These are phyloP conservation scores for Emmonsiellopsis sp. DNA, from an alignment of 2,329 filamentous ascomycete genomes.

Conservation along the genomic window DNA sequence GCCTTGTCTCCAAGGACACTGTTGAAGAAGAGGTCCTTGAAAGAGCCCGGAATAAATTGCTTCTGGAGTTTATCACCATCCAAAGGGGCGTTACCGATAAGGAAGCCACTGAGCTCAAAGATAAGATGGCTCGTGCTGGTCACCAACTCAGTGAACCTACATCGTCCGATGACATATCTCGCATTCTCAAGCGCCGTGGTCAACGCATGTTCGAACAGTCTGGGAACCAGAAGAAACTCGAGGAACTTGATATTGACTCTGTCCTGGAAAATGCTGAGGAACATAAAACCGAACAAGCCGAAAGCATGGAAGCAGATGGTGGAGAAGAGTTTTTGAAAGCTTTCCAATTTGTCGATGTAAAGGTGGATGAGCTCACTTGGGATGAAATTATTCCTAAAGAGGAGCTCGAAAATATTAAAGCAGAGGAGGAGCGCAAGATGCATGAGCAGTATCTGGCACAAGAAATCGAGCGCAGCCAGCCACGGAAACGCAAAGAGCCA, in stretches of 20 bases:
- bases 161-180: conserved; percentile 88
- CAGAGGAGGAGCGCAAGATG: conserved; percentile 74
- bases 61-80: conserved; percentile 95
- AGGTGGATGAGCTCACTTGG: conserved; percentile 88
- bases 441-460: conserved; percentile 75
- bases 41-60: conserved; percentile 90
- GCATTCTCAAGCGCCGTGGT: conserved; percentile 93
- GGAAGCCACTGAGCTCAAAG: conserved; percentile 72
- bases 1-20: conserved; percentile 93
- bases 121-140: conserved; percentile 61
- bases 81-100: conserved; percentile 95
- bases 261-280: conserved; percentile 95
- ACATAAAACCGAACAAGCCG: conserved; percentile 90
- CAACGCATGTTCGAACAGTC: conserved; percentile 99
- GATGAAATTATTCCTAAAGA: conserved; percentile 97
- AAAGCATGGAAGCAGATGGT: conserved; percentile 89
- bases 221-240: conserved; percentile 89
- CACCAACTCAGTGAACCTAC: conserved; percentile 62
- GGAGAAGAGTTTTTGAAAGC: conserved; percentile 90
- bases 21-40: conserved; percentile 97
- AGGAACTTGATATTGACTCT: conserved; percentile 89
- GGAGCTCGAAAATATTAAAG: conserved; percentile 79
- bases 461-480: conserved; percentile 75
- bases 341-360: conserved; percentile 93
- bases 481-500: conserved; percentile 62